Conservation (phyloP, 2,329 filamentous ascomycete genomes). For the Aureobasidium sp. region DNA sequence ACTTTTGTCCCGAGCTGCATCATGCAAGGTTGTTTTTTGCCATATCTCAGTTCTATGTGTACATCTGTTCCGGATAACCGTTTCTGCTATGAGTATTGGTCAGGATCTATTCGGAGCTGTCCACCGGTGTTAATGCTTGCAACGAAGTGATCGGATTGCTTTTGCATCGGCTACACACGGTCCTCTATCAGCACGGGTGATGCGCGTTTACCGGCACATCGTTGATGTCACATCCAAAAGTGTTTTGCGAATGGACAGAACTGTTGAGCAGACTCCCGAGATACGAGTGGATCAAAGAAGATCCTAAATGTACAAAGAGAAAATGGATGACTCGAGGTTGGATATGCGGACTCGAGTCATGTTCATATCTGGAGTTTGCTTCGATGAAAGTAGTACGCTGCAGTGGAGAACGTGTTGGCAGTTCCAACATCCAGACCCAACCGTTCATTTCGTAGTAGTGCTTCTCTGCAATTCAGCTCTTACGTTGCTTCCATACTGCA, state of each 20-base stretch:
- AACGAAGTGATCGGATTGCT: background rate
- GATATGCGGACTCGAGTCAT: background rate
- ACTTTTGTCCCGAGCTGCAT: background rate
- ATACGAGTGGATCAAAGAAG: background rate
- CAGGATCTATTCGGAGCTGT: background rate
- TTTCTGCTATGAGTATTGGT: background rate
- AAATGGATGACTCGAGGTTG: background rate
- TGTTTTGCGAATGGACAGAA: background rate
- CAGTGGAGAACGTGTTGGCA: background rate
- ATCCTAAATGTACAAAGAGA: background rate
- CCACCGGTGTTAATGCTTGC: background rate
- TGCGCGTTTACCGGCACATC: background rate
- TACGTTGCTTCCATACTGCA: background rate
- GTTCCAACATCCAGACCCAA: background rate
- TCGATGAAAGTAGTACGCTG: background rate
- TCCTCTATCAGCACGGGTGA: background rate
- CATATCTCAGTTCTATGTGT: background rate
- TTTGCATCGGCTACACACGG: slow-evolving; percentile 2
- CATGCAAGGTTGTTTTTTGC: background rate
- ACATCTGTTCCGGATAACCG: background rate
- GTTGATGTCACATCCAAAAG: background rate
- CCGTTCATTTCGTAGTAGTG: background rate
- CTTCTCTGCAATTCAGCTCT: background rate
- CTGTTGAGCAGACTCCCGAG: slow-evolving; percentile 3
- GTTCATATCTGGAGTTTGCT: background rate